phyloP scores from a whole-genome alignment of 129 eudicot species.

The Artemisia annua region DNA sequence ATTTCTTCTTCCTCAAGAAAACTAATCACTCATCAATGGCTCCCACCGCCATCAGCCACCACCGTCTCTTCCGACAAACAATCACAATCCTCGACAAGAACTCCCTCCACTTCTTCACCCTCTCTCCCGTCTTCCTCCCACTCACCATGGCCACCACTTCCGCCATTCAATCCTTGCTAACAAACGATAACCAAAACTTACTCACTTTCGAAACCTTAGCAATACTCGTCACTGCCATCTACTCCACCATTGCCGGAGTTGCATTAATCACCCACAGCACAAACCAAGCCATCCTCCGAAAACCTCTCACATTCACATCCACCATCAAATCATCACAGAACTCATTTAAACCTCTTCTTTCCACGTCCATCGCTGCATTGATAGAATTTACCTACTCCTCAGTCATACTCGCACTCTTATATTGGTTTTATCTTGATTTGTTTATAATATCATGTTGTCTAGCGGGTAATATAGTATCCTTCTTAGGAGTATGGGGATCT shows the following conservation, averaged over 20 bases:
- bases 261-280: slow-evolving; percentile 1
- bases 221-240: not conserved
- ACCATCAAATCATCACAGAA: not conserved
- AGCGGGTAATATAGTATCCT: not conserved
- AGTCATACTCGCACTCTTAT: not conserved
- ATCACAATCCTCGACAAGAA: not conserved
- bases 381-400: not conserved
- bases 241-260: not conserved
- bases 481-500: not conserved
- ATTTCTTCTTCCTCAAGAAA: too few species aligned
- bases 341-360: not conserved
- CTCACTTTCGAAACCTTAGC: not conserved
- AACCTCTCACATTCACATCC: not conserved
- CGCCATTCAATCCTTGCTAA: not conserved
- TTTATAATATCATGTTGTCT: not conserved
- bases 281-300: not conserved
- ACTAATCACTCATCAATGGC: too few species aligned
- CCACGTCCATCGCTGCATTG: not conserved
- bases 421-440: not conserved
- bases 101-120: not conserved
- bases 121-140: not conserved
- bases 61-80: not conserved
- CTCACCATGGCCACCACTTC: not conserved
- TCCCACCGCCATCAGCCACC: not conserved
- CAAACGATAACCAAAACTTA: not conserved